phyloP scores from a whole-genome alignment of 305 asterid species.

The Rubia balearica region DNA sequence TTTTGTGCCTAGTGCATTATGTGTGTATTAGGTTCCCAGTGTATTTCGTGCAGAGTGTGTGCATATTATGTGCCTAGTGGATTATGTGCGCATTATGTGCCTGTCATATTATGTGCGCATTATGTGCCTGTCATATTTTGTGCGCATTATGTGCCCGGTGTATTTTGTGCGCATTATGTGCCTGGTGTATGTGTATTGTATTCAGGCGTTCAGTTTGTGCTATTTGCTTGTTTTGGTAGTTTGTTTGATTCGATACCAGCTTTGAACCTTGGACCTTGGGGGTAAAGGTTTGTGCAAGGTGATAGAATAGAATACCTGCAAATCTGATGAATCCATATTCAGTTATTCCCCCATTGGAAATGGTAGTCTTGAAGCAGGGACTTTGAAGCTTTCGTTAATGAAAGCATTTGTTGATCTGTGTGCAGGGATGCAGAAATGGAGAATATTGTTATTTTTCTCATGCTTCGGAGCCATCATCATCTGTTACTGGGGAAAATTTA shows the following conservation, averaged over 20 bases:
- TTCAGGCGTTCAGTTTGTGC: not conserved
- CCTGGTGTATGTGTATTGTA: not conserved
- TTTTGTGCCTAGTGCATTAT: not conserved
- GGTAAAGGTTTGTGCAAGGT: not conserved
- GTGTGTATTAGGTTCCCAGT: too few relatives aligned
- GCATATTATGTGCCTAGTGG: too few relatives aligned
- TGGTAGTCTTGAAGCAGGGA: not conserved
- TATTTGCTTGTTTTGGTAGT: not conserved
- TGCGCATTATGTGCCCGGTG: too few relatives aligned
- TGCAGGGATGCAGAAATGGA: slow-evolving; percentile 90
- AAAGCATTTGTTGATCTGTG: slow-evolving; percentile 1
- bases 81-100: too few relatives aligned
- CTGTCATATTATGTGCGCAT: too few relatives aligned
- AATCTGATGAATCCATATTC: not conserved
- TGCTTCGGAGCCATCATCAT: slow-evolving; percentile 34
- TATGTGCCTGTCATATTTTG: too few relatives aligned
- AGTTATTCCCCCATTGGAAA: not conserved
- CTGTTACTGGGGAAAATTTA: slow-evolving; percentile 27
- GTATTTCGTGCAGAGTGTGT: too few relatives aligned
- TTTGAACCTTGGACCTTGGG: too few relatives aligned
- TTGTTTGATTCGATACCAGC: too few relatives aligned
- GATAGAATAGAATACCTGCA: not conserved
- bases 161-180: too few relatives aligned
- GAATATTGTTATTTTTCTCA: slow-evolving; percentile 71
- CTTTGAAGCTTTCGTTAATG: not conserved